A percentile compares a stretch with the other conserved stretches of the same genome.
phyloP scores from a whole-genome alignment of 352 stramenopile species.

The Globisporangium recalcitrans region DNA sequence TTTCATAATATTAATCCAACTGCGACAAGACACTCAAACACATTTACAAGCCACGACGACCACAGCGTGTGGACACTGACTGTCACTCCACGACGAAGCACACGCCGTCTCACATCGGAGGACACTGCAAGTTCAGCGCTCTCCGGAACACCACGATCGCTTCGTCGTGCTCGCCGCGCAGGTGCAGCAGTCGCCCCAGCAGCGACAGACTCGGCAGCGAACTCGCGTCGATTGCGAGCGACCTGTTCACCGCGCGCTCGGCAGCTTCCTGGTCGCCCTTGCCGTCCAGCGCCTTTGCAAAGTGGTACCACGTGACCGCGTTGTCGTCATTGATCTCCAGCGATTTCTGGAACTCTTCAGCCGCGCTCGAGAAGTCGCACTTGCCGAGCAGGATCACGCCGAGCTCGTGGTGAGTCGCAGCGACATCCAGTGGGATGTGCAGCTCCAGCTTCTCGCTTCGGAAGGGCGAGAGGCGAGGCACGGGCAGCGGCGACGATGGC shows the following conservation, averaged over 20 bases:
- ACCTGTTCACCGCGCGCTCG: constrained; percentile 45
- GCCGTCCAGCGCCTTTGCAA: constrained; percentile 60
- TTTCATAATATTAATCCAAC: constrained; percentile 1
- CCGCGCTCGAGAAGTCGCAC: constrained; percentile 35
- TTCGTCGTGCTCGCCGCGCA: constrained; percentile 61
- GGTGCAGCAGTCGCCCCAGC: constrained; percentile 55
- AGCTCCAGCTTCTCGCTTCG: constrained; percentile 15
- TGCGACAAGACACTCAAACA: neutral
- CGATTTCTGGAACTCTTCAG: constrained; percentile 35
- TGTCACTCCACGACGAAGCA: neutral
- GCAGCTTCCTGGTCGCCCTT: constrained; percentile 31
- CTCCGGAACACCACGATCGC: constrained; percentile 59
- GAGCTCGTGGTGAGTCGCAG: constrained; percentile 44
- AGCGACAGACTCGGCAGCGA: constrained; percentile 57
- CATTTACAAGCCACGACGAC: neutral
- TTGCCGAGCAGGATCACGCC: constrained; percentile 43
- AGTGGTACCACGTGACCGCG: constrained; percentile 41
- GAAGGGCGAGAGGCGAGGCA: constrained; percentile 10
- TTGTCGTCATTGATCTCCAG: constrained; percentile 34
- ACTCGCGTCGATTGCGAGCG: constrained; percentile 36
- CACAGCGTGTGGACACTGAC: neutral
- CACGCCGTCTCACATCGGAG: constrained; percentile 2
- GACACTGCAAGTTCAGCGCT: constrained; percentile 52
- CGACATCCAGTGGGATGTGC: constrained; percentile 37
- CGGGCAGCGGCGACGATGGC: constrained; percentile 10